phyloP scores from a whole-genome alignment of 2,329 filamentous ascomycete genomes.

The Aspergillus fijiensis region DNA sequence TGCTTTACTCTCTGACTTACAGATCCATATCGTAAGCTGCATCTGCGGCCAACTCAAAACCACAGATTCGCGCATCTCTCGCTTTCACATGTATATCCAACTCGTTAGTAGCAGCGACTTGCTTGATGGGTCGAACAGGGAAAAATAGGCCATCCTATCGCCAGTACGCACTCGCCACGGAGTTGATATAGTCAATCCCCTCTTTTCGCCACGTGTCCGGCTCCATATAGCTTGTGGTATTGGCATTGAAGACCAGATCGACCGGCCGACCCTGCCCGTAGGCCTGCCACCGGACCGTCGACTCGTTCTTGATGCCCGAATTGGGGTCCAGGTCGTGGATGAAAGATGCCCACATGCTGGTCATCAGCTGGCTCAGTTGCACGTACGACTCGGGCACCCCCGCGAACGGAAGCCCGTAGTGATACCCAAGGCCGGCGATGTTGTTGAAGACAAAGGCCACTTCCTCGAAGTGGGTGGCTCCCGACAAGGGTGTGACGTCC shows the following conservation, averaged over 20 bases:
- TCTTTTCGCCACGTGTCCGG: conserved; percentile 47
- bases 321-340: conserved; percentile 50
- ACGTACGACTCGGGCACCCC: conserved; percentile 45
- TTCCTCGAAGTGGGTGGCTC: conserved; percentile 58
- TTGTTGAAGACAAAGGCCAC: conserved; percentile 58
- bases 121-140: no score
- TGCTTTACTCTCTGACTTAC: background rate
- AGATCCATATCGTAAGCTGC: background rate
- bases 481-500: conserved; percentile 44
- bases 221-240: conserved; percentile 46
- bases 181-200: conserved; percentile 34
- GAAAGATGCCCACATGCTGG: conserved; percentile 54
- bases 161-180: conserved; percentile 25
- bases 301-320: conserved; percentile 23
- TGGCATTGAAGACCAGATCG: conserved; percentile 54
- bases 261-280: conserved; percentile 44
- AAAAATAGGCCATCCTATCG: conserved; percentile 12
- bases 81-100: background rate
- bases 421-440: conserved; percentile 48
- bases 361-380: conserved; percentile 50
- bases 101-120: background rate
- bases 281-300: conserved; percentile 42
- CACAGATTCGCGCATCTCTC: background rate
- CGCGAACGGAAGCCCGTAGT: conserved; percentile 36
- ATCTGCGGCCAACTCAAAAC: background rate